Evolutionary conservation across 1,139 yeast species (phyloP).

Genomic region (Geotrichum citri-aurantii): DNA sequence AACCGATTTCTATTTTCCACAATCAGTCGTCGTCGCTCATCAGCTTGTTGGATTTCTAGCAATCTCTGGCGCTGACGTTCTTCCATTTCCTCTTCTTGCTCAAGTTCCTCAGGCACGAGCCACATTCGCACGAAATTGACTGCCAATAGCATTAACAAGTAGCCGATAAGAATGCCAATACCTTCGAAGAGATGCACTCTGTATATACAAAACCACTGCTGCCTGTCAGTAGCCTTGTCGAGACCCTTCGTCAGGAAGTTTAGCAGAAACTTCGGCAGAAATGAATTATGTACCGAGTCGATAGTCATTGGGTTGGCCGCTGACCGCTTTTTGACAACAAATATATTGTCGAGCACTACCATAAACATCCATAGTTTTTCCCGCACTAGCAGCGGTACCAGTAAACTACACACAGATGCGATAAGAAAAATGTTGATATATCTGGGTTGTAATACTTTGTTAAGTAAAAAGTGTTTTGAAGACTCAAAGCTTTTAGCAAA

Average conservation of each 20-base stretch:
- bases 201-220: not conserved
- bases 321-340: constrained; percentile 1
- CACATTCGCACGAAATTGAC: constrained; percentile 36
- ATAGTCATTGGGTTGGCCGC: not conserved
- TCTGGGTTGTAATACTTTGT: not conserved
- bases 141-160: constrained; percentile 28
- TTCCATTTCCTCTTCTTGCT: constrained; percentile 3
- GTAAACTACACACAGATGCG: not conserved
- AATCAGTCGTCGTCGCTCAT: not conserved
- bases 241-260: not conserved
- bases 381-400: constrained; percentile 2
- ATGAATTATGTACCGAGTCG: not conserved
- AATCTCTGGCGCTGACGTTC: not conserved
- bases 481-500: not conserved
- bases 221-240: not conserved
- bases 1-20: not conserved
- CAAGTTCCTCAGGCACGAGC: constrained; percentile 27
- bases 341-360: constrained; percentile 1
- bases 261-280: not conserved
- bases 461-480: not conserved
- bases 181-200: constrained; percentile 31
- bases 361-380: constrained; percentile 8
- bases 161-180: constrained; percentile 28
- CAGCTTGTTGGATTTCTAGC: not conserved
- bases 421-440: not conserved